Evolutionary conservation across 2,329 filamentous ascomycete species (phyloP).

Genomic region (Colletotrichum phormii): DNA sequence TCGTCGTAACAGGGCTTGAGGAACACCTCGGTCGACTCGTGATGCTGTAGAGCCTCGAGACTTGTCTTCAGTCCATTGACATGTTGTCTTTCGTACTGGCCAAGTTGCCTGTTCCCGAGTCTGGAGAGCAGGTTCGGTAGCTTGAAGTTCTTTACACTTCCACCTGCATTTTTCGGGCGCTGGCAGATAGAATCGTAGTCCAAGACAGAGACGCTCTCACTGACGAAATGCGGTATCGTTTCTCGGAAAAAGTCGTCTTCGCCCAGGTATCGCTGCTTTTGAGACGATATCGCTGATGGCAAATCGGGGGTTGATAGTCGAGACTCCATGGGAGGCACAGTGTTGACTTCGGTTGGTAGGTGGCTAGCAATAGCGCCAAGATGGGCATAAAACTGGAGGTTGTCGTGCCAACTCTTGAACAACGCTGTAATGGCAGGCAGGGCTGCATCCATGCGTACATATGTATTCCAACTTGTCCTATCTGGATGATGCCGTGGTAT

Average conservation of each 20-base stretch:
- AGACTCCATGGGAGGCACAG: too few relatives aligned
- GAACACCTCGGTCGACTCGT: too few relatives aligned
- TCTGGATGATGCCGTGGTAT: not conserved
- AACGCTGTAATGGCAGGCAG: not conserved
- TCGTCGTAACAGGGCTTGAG: not conserved
- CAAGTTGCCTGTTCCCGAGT: not conserved
- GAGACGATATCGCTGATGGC: too few relatives aligned
- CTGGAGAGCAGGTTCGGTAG: not conserved
- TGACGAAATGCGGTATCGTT: too few relatives aligned
- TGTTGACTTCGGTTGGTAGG: not conserved
- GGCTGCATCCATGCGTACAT: not conserved
- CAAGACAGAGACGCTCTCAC: not conserved
- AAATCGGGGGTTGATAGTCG: not conserved
- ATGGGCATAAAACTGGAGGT: conserved; percentile 41
- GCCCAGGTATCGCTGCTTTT: too few relatives aligned
- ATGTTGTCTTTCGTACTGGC: not conserved
- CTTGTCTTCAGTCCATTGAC: not conserved
- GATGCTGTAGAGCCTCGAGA: not conserved
- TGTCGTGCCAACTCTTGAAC: conserved; percentile 41
- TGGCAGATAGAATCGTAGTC: not conserved
- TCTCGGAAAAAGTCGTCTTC: too few relatives aligned
- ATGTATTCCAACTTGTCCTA: not conserved
- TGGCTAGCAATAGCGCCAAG: conserved; percentile 17
- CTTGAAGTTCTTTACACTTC: not conserved
- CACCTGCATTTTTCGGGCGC: too few relatives aligned